Conservation (phyloP, 768 basidiomycete genomes). For the Russula olivacea region DNA sequence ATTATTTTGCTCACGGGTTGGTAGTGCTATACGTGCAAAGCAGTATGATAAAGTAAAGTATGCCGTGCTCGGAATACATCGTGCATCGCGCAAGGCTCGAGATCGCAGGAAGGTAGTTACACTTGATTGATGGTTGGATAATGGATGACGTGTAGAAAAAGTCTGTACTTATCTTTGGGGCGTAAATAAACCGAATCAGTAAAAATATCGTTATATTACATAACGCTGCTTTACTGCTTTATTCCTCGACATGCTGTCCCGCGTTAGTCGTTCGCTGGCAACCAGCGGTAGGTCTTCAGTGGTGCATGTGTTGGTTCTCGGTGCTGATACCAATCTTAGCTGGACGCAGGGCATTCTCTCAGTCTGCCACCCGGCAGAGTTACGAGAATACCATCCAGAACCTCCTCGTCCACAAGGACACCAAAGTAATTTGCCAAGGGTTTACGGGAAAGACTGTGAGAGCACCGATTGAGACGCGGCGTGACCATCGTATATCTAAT, state of each 20-base stretch:
- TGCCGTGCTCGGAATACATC: slow-evolving; percentile 61
- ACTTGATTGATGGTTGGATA: slow-evolving; percentile 32
- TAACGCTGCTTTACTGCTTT: slow-evolving; percentile 5
- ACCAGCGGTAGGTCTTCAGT: slow-evolving; percentile 41
- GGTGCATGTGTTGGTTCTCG: not conserved
- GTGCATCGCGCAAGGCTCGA: slow-evolving; percentile 67
- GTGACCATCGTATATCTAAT: not conserved
- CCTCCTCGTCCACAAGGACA: slow-evolving; percentile 89
- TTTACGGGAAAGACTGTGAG: slow-evolving; percentile 91
- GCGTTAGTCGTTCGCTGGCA: slow-evolving; percentile 52
- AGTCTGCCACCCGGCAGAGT: slow-evolving; percentile 62
- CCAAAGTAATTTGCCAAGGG: slow-evolving; percentile 86
- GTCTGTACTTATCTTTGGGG: slow-evolving; percentile 11
- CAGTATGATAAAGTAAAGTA: slow-evolving; percentile 82
- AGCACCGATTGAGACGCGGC: not conserved
- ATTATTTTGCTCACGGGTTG: slow-evolving; percentile 18
- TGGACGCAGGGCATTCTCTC: slow-evolving; percentile 77
- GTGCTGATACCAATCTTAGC: slow-evolving; percentile 32
- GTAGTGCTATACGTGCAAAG: slow-evolving; percentile 56
- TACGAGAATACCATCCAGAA: slow-evolving; percentile 91
- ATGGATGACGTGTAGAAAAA: slow-evolving; percentile 19
- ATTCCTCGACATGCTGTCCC: slow-evolving; percentile 47
- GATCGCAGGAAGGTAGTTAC: slow-evolving; percentile 48
- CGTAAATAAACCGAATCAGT: not conserved
- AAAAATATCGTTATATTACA: slow-evolving; percentile 9